A percentile compares a stretch with the other conserved stretches of the same genome.
Evolutionary conservation across 371 early-diverging fungal genomes (phyloP).

Genomic region (Rhizopus stolonifer): DNA sequence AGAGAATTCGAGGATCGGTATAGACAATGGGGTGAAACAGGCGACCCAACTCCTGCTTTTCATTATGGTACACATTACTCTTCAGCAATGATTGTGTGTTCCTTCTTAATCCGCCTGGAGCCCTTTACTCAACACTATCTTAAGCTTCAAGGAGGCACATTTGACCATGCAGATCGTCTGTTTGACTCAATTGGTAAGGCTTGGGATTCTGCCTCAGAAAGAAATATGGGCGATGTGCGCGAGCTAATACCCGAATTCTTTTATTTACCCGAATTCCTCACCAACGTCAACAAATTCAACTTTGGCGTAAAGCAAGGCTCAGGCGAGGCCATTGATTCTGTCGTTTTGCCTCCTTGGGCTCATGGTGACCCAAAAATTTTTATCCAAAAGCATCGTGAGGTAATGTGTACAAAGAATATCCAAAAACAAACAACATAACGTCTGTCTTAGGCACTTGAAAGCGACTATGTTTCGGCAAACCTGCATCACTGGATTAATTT

Average conservation of each 20-base stretch:
- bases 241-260: slow-evolving; percentile 91
- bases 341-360: slow-evolving; percentile 86
- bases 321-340: slow-evolving; percentile 74
- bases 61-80: slow-evolving; percentile 93
- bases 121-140: slow-evolving; percentile 83
- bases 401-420: slow-evolving; percentile 2
- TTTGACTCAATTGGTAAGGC: slow-evolving; percentile 68
- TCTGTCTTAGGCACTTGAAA: slow-evolving; percentile 88
- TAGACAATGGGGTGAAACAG: slow-evolving; percentile 72
- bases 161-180: slow-evolving; percentile 82
- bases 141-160: slow-evolving; percentile 82
- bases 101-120: slow-evolving; percentile 81
- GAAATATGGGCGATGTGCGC: slow-evolving; percentile 81
- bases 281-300: slow-evolving; percentile 83
- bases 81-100: slow-evolving; percentile 82
- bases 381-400: slow-evolving; percentile 82
- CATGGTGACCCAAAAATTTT: slow-evolving; percentile 83
- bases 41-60: slow-evolving; percentile 72
- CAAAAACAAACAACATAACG: no score
- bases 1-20: slow-evolving; percentile 58
- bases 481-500: slow-evolving; percentile 91
- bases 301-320: slow-evolving; percentile 74
- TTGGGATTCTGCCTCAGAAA: slow-evolving; percentile 69
- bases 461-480: slow-evolving; percentile 83
- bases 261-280: slow-evolving; percentile 84